A percentile compares a stretch with the other conserved stretches of the same genome.
Conservation (phyloP, 306 rosid genomes). For the Prunus persica region Prunus_persica_NCBIv2 NC_034015.1:18952501-18953000, state of each 20-base stretch:
- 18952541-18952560: constrained; percentile 59
- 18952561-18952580: constrained; percentile 50
- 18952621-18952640: constrained; percentile 87
- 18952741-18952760: constrained; percentile 83
- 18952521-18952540: constrained; percentile 58
- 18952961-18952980: constrained; percentile 56
- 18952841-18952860: constrained; percentile 49
- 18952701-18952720: constrained; percentile 65
- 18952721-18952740: constrained; percentile 84
- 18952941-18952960: constrained; percentile 54
- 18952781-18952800: constrained; percentile 99
- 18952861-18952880: constrained; percentile 80
- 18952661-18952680: constrained; percentile 97
- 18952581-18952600: constrained; percentile 55
- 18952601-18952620: constrained; percentile 77
- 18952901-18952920: constrained; percentile 84
- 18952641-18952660: constrained; percentile 90
- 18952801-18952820: constrained; percentile 89
- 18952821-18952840: constrained; percentile 67
- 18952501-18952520: constrained; percentile 69
- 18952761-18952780: constrained; percentile 89
- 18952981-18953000: constrained; percentile 56
- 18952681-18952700: constrained; percentile 90
- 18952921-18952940: constrained; percentile 64
- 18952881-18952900: constrained; percentile 92